These are phyloP conservation scores for Podospora australis DNA, from an alignment of 495 filamentous ascomycete species.

Conservation along the genomic window DNA sequence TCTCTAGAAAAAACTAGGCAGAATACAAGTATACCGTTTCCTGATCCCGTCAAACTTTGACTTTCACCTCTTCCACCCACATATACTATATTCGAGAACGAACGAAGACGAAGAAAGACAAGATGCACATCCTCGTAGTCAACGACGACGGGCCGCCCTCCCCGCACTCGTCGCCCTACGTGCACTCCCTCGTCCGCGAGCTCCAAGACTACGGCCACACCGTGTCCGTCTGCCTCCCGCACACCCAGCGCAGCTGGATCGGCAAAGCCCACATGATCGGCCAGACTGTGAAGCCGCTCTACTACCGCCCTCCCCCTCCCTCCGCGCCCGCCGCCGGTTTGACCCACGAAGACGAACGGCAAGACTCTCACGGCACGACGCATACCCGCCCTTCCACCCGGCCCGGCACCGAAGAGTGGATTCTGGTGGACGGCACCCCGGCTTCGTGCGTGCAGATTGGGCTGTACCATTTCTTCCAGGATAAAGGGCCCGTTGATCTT, in stretches of 20 bases:
- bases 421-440: slow-evolving; percentile 82
- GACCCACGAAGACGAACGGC: slow-evolving; percentile 11
- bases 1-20: too few species aligned
- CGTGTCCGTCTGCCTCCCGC: slow-evolving; percentile 84
- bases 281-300: slow-evolving; percentile 75
- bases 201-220: slow-evolving; percentile 73
- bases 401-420: slow-evolving; percentile 75
- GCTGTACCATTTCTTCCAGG: slow-evolving; percentile 76
- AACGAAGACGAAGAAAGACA: slow-evolving; percentile 1
- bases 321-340: slow-evolving; percentile 37
- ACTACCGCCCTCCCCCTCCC: slow-evolving; percentile 66
- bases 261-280: slow-evolving; percentile 94
- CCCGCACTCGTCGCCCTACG: slow-evolving; percentile 82
- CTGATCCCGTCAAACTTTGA: too few species aligned
- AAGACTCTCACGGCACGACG: slow-evolving; percentile 49
- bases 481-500: slow-evolving; percentile 71
- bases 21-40: too few species aligned
- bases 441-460: slow-evolving; percentile 88
- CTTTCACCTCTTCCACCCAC: too few species aligned
- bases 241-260: slow-evolving; percentile 94
- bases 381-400: slow-evolving; percentile 47
- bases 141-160: slow-evolving; percentile 98
- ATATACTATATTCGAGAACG: too few species aligned
- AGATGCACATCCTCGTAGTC: slow-evolving; percentile 41
- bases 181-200: slow-evolving; percentile 74